Conservation (phyloP, 2,329 filamentous ascomycete species). For the Drechmeria coniospora region DNA sequence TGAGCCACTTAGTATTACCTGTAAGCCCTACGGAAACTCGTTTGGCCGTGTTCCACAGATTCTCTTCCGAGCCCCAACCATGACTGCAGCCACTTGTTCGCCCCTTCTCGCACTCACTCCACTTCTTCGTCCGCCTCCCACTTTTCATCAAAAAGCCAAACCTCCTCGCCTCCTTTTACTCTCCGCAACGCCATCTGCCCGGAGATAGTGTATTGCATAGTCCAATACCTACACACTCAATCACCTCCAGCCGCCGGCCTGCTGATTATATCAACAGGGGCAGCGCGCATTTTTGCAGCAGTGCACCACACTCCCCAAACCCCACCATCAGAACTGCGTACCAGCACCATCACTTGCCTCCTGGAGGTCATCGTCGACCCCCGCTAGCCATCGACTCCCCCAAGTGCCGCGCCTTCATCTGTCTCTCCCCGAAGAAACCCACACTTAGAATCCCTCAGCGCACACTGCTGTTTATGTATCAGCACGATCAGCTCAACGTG, state of each 20-base stretch:
- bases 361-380: slow-evolving; percentile 3
- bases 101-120: background rate
- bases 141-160: slow-evolving; percentile 1
- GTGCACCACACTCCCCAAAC: too few species aligned
- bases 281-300: too few species aligned
- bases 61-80: slow-evolving; percentile 3
- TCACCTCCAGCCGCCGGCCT: too few species aligned
- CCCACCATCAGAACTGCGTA: too few species aligned
- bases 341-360: slow-evolving; percentile 7
- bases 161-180: slow-evolving; percentile 1
- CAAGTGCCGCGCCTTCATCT: background rate
- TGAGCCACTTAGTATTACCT: too few species aligned
- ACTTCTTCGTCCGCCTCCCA: slow-evolving; percentile 3
- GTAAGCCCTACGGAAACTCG: too few species aligned
- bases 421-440: slow-evolving; percentile 4
- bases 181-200: slow-evolving; percentile 1
- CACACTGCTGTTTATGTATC: slow-evolving; percentile 82
- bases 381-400: background rate
- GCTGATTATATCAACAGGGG: too few species aligned
- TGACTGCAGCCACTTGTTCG: slow-evolving; percentile 1
- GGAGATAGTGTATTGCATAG: too few species aligned
- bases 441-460: slow-evolving; percentile 16
- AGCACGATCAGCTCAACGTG: slow-evolving; percentile 79
- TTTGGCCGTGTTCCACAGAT: too few species aligned
- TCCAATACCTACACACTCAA: too few species aligned